Evolutionary conservation across 148 eudicot genomes (phyloP).

Genomic region (Rhododendron ovatum): DNA sequence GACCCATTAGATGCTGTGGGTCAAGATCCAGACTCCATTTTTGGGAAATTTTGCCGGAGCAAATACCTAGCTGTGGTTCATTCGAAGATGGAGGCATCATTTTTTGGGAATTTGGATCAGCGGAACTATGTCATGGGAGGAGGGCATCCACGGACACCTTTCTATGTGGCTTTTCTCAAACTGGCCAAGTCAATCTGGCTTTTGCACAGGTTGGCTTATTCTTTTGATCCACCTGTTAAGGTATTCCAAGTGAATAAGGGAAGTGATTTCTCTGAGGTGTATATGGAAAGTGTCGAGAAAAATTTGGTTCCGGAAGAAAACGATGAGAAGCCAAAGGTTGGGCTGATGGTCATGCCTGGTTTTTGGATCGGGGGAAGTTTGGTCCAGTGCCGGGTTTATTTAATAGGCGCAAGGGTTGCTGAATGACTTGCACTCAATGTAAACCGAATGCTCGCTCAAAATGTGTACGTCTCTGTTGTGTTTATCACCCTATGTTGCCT

Average conservation of each 20-base stretch:
- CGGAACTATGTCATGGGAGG: slow-evolving; percentile 77
- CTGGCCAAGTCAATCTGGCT: slow-evolving; percentile 90
- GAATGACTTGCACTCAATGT: slow-evolving; percentile 36
- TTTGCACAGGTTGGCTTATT: slow-evolving; percentile 74
- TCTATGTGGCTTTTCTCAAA: slow-evolving; percentile 90
- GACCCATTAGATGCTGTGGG: slow-evolving; percentile 87
- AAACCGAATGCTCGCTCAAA: background rate
- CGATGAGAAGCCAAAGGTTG: slow-evolving; percentile 68
- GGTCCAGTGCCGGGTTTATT: slow-evolving; percentile 73
- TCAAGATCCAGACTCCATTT: slow-evolving; percentile 76
- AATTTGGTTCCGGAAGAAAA: slow-evolving; percentile 43
- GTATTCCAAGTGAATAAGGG: slow-evolving; percentile 77
- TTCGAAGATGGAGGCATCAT: slow-evolving; percentile 92
- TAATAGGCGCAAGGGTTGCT: slow-evolving; percentile 57
- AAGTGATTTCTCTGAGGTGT: slow-evolving; percentile 76
- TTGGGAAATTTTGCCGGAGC: slow-evolving; percentile 80
- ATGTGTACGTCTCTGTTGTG: slow-evolving; percentile 17
- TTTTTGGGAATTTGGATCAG: slow-evolving; percentile 91
- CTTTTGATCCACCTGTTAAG: slow-evolving; percentile 80
- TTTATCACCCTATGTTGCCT: background rate
- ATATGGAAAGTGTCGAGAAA: slow-evolving; percentile 81
- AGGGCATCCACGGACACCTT: slow-evolving; percentile 94
- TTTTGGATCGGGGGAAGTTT: slow-evolving; percentile 81
- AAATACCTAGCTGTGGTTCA: slow-evolving; percentile 70
- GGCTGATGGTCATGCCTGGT: slow-evolving; percentile 96